These are phyloP conservation scores for Phoenix dactylifera DNA, from an alignment of 176 grass and related monocot genomes.

Conservation along the genomic window DNA sequence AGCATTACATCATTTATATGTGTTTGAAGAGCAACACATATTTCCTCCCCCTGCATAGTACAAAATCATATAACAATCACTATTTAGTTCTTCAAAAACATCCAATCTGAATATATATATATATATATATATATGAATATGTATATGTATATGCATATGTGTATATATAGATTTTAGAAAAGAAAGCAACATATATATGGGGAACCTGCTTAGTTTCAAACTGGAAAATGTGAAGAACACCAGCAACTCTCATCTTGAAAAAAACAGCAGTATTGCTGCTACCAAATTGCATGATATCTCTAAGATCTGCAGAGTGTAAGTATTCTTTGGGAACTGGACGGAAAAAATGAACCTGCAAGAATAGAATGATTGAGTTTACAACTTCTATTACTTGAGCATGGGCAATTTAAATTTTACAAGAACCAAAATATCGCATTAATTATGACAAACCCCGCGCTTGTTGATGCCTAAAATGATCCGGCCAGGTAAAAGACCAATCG, in stretches of 20 bases:
- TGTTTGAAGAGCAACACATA: slow-evolving; percentile 98
- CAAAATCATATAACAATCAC: neutral
- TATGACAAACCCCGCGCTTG: slow-evolving; percentile 72
- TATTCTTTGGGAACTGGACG: slow-evolving; percentile 97
- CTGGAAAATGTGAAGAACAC: slow-evolving; percentile 98
- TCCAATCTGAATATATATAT: too few species aligned
- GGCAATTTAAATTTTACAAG: too few species aligned
- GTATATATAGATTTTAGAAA: too few species aligned
- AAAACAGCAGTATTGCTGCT: slow-evolving; percentile 99
- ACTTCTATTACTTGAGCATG: too few species aligned
- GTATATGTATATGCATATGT: too few species aligned
- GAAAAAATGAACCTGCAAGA: slow-evolving; percentile 88
- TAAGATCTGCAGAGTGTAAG: slow-evolving; percentile 89
- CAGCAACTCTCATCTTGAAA: slow-evolving; percentile 99
- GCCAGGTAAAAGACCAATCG: slow-evolving; percentile 91
- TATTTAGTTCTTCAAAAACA: too few species aligned
- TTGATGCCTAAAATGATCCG: slow-evolving; percentile 96
- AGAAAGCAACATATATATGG: too few species aligned
- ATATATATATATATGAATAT: too few species aligned
- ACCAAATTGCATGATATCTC: slow-evolving; percentile 99
- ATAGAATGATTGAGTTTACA: neutral
- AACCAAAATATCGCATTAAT: too few species aligned
- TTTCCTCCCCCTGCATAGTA: slow-evolving; percentile 84
- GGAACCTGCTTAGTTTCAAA: slow-evolving; percentile 98
- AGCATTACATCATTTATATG: slow-evolving; percentile 99